Evolutionary conservation across 1,284 basidiomycete species (phyloP), one percentile per base, ranked within the genome.

Genomic region (Cutaneotrichosporon sp.): DNA sequence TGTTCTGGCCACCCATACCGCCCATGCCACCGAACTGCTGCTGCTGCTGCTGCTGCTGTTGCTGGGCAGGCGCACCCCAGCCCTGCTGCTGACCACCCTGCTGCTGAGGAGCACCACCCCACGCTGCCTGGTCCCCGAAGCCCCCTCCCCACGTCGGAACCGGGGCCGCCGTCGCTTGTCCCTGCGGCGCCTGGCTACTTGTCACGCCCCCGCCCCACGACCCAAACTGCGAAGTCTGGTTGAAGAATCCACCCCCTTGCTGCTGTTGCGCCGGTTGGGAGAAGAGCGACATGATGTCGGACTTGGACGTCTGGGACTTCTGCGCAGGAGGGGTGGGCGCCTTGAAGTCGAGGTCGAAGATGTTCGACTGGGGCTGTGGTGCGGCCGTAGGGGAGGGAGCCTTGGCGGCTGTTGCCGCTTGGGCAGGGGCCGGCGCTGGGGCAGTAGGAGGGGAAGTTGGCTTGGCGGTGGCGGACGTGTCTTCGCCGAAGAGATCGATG

Each of bases 281-380:
- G 62, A 75, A 76, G 20, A 76, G 64, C 10, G 69, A 72, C 70
- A 76, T 72, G 61, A 76, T 76, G 58, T 75, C 74, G n/a, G 66
- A 62, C 61, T 71, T 72, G 42, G 42, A 35, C 12, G 46, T 49
- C 49, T 49, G 46, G 37, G 17, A 33, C 52, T 46, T 49, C 16
- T 57, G 63, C 42, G 63, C 55, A 4, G 62, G 50, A 20, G 60
- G 60, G 3, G 61, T 44, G 0, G 74, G 75, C 9, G 74, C 61
- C 45, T 67, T 63, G 65, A 76, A 76, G 57, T 76, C 75, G 35
- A 76, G 70, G 53, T 76, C 75, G 52, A 76, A 76, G 49, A 76
- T 65, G 50, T 65, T 67, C 31, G 63, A 63, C 46, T 12, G 51
- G 25, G 16, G 58, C 19, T 20, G 17, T 25, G 10, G 56, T 4